Evolutionary conservation across 2,329 filamentous ascomycete genomes (phyloP), one percentile per base, ranked within the genome.

Genomic region (Paramyrothecium roridum): DNA sequence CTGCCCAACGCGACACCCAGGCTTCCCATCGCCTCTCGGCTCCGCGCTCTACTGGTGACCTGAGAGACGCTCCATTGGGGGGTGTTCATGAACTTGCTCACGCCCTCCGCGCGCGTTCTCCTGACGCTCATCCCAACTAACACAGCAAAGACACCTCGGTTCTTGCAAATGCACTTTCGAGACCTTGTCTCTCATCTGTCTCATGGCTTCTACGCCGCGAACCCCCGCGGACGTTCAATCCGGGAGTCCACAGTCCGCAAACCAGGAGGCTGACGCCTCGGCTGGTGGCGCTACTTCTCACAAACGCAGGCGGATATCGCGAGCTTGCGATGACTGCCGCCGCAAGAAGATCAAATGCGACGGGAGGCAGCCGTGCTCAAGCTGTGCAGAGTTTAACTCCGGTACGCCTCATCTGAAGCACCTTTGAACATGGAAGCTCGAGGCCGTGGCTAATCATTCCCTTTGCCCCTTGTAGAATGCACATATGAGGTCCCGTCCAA

Each of bases 321-420:
- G 49, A 1, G 49, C 49, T 17, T 51, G 49, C 8, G 49, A 51
- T 33, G 49, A 51, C 30, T 51, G 49, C 21, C 49, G 49, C 12
- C 30, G 49, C n/a, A 51, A 51, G 49, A 51, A 51, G 30, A 51
- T 51, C 49, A 51, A 51, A 30, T 51, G 49, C 17, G 49, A 51
- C 33, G 49, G 49, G 17, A 51, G 37, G 33, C 49, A 51, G 33
- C 49, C 49, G 8, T 51, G 49, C 33, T 51, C 49, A 6, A 51
- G 49, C 33, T 51, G 49, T 33, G 49, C 49, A 3, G 49, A 51
- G 21, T 51, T 51, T n/a, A 51, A 51, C 20, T 51, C 49, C 3
- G 33, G 49, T 51, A 51, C 20, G 19, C 21, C 12, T 19, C 21
- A 16, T 21, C 11, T 17, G 8, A 26, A 30, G 26, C 26, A 30